These are phyloP conservation scores for Prunus fruticosa DNA, from an alignment of 306 rosid genomes.

Conservation along the genomic window DNA sequence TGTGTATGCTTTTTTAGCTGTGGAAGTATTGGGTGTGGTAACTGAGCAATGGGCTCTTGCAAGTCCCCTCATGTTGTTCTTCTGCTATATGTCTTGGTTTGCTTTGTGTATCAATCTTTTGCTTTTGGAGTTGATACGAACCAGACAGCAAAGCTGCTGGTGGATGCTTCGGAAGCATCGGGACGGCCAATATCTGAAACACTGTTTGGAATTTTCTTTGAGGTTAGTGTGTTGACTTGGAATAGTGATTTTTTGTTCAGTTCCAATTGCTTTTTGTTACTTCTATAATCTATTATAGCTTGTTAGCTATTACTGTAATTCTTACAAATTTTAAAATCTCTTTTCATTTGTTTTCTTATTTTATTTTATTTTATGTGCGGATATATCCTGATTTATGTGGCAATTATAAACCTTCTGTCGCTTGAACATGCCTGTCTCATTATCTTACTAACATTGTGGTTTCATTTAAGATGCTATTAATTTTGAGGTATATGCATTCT, in stretches of 20 bases:
- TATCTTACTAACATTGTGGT: background rate
- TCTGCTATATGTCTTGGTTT: conserved; percentile 40
- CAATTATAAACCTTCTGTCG: background rate
- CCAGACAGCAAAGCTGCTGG: conserved; percentile 37
- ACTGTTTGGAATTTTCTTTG: conserved; percentile 80
- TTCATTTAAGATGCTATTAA: background rate
- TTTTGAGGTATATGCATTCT: background rate
- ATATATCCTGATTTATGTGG: background rate
- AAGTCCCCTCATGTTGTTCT: conserved; percentile 35
- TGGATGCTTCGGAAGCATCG: conserved; percentile 64
- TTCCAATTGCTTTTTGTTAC: background rate
- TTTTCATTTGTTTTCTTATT: no score
- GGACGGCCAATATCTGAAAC: conserved; percentile 54
- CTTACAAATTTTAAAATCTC: no score
- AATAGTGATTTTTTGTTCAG: background rate
- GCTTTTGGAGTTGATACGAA: conserved; percentile 39
- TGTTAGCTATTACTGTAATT: background rate
- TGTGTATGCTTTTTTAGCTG: conserved; percentile 31
- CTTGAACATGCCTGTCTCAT: background rate
- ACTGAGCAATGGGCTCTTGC: conserved; percentile 50
- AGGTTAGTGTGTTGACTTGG: conserved; percentile 41
- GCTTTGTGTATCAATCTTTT: conserved; percentile 35
- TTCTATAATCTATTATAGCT: no score
- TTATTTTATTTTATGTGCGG: background rate
- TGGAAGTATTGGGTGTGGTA: conserved; percentile 42